Base-by-base conservation (phyloP, 108 stramenopile species). In the Epipyxis sp. region DNA sequence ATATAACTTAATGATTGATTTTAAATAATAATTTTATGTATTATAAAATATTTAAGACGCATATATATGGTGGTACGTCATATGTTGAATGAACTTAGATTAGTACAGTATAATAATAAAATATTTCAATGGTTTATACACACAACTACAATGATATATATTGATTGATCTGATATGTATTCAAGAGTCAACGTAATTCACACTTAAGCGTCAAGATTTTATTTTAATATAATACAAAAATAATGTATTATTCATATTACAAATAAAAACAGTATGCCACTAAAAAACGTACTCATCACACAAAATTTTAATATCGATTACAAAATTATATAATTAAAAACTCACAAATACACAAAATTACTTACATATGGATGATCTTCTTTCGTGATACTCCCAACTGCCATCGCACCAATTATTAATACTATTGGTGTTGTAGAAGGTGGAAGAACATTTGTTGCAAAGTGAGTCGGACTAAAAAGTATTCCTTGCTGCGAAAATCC, bases 361-460 rank as follows among this genome's bases (percentile, higher is more conserved):
- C 80, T 1, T n/a, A 84, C 84, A 42, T 97, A 94, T 0, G 95
- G 95, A 84, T 95, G 92, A 80, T 95, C 94, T 44, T 95, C 92
- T 42, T 88, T 82, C 16, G 89, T 92, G 27, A 99, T 84, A 85
- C 95, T 91, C 0, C 95, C 95, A 1, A 91, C 82, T 43, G 95
- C 92, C 94, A 97, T 95, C 72, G 96, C 98, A 1, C 98, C 98
- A 77, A 99, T 79, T 35, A 97, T 86, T 79, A 99, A 94, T 77
- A 93, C 93, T 0, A 93, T 90, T 0, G 94, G 95, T 35, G 81
- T 78, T 54, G 82, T 78, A 29, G 82, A 84, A 1, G 93, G 91
- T n/a, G n/a, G n/a, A n/a, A n/a, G n/a, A 16, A 99, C 80, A 59
- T 93, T 69, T 0, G 87, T 79, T 58, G 93, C 92, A 81, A 97